phyloP scores from a whole-genome alignment of 148 eudicot species.

The Chenopodium suecicum region DNA sequence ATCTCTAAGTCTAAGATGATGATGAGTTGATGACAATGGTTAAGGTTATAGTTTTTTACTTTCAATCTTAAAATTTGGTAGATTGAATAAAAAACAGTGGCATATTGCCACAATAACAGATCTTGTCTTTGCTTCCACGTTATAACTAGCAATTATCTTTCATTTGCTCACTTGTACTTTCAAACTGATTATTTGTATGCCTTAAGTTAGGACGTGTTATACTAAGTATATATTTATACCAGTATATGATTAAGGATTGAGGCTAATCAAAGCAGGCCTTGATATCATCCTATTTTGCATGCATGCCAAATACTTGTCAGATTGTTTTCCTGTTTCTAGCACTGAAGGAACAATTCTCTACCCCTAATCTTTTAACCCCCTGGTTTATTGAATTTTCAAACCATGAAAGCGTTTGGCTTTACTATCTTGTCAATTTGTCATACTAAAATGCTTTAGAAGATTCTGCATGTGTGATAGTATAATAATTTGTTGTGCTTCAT shows the following conservation, averaged over 20 bases:
- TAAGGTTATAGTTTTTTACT: background rate
- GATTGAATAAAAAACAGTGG: background rate
- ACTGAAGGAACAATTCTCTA: background rate
- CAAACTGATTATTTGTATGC: background rate
- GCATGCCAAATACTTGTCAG: background rate
- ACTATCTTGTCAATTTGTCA: too few species aligned
- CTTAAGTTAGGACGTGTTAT: background rate
- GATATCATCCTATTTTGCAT: background rate
- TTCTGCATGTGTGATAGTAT: background rate
- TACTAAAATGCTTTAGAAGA: background rate
- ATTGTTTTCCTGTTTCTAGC: background rate
- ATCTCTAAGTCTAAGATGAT: too few species aligned
- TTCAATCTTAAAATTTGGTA: background rate
- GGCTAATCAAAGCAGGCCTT: too few species aligned
- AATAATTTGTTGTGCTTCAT: conserved; percentile 5
- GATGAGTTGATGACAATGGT: background rate
- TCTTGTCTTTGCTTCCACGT: background rate
- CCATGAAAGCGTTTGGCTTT: background rate
- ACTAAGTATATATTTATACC: too few species aligned
- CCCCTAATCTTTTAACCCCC: background rate
- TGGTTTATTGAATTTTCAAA: background rate
- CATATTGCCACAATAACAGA: background rate
- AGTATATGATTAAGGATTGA: too few species aligned
- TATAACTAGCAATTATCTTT: background rate
- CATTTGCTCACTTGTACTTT: background rate